phyloP scores from a whole-genome alignment of 2,329 filamentous ascomycete genomes.

The Botrytis fragariae region DNA sequence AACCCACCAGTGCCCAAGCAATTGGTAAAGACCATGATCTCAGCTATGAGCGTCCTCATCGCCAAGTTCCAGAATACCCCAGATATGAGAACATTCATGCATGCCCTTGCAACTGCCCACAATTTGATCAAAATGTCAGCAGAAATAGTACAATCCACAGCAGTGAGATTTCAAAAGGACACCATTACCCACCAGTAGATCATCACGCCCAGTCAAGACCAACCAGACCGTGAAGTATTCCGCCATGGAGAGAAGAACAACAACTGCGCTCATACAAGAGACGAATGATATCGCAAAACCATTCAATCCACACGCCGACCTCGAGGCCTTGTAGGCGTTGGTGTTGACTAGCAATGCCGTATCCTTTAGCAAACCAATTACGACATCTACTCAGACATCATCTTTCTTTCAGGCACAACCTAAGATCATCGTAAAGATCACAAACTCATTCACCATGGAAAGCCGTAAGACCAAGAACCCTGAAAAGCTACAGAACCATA shows the following conservation, averaged over 20 bases:
- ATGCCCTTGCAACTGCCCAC: neutral
- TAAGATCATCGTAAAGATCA: neutral
- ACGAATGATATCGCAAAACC: neutral
- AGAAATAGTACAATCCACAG: neutral
- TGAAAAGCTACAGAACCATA: neutral
- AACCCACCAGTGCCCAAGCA: neutral
- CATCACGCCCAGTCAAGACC: no score
- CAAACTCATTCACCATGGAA: neutral
- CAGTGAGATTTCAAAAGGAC: neutral
- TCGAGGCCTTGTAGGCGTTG: neutral
- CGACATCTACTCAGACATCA: neutral
- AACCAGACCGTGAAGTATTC: neutral
- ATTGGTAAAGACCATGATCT: neutral
- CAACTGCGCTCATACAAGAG: neutral
- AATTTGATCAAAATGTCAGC: no score
- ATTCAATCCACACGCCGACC: neutral
- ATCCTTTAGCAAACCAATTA: neutral
- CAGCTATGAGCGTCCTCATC: neutral
- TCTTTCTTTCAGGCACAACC: neutral
- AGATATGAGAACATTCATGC: neutral
- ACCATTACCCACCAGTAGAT: neutral
- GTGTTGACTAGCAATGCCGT: neutral
- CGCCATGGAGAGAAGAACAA: neutral
- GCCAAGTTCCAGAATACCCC: neutral
- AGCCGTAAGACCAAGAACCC: neutral